A percentile compares a stretch with the other conserved stretches of the same genome.
phyloP scores from a whole-genome alignment of 208 protist species.

The Giardia muris region DNA sequence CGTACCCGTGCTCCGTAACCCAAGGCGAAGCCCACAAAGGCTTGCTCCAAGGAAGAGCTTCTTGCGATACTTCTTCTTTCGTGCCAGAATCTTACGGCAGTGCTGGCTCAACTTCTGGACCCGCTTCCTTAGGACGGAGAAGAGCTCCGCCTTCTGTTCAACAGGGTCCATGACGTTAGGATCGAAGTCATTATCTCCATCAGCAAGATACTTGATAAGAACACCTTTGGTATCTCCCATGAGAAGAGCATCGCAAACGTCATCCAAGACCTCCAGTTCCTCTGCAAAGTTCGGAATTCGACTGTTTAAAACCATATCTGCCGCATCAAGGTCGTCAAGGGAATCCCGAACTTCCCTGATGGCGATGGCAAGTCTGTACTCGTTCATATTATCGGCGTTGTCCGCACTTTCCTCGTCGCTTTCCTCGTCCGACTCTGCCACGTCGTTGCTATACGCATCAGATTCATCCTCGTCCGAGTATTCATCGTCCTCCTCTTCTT shows the following conservation, averaged over 20 bases:
- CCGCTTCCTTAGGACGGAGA: background rate
- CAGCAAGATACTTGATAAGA: background rate
- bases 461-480: background rate
- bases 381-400: background rate
- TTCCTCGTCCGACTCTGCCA: background rate
- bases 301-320: background rate
- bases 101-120: background rate
- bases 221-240: conserved; percentile 10
- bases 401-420: background rate
- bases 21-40: background rate
- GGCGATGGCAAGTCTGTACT: background rate
- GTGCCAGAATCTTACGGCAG: background rate
- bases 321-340: background rate
- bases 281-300: background rate
- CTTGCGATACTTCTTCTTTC: background rate
- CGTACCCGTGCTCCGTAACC: background rate
- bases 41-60: background rate
- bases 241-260: conserved; percentile 3
- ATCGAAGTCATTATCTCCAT: background rate
- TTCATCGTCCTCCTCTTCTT: background rate
- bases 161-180: background rate
- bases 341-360: background rate
- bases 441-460: background rate
- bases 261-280: conserved; percentile 19
- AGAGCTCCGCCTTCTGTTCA: background rate